phyloP scores from a whole-genome alignment of 495 filamentous ascomycete species.

The Tetracladium setigerum region DNA sequence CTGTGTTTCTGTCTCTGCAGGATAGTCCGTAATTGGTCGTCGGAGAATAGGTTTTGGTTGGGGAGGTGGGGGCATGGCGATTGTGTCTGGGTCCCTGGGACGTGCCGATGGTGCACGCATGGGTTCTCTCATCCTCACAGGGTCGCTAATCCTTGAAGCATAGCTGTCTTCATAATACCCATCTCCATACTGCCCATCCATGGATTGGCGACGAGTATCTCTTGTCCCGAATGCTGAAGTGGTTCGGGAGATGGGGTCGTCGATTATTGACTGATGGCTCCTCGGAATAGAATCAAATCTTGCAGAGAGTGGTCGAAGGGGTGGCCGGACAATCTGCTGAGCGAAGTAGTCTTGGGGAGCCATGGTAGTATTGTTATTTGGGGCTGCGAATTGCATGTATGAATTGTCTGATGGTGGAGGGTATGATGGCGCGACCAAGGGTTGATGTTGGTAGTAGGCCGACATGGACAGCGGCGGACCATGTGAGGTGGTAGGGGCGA shows the following conservation, averaged over 20 bases:
- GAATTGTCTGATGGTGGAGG: constrained; percentile 9
- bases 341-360: constrained; percentile 2
- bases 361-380: not conserved
- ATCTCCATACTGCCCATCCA: not conserved
- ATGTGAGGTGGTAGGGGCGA: not conserved
- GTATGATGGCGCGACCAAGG: constrained; percentile 8
- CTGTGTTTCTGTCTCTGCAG: not conserved
- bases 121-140: constrained; percentile 4
- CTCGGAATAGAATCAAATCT: constrained; percentile 7
- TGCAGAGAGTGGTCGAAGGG: constrained; percentile 2
- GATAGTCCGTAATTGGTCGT: constrained; percentile 7
- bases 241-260: constrained; percentile 10
- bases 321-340: not conserved
- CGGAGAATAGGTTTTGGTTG: constrained; percentile 11
- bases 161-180: constrained; percentile 18
- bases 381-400: constrained; percentile 3
- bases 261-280: no score
- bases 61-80: constrained; percentile 16
- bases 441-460: constrained; percentile 7
- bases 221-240: constrained; percentile 13
- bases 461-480: constrained; percentile 14
- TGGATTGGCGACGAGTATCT: not conserved
- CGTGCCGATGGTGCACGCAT: constrained; percentile 12
- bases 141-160: constrained; percentile 8
- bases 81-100: constrained; percentile 6